A percentile compares a stretch with the other conserved stretches of the same genome.
Evolutionary conservation across 768 basidiomycete genomes (phyloP).

Genomic region (Russula dissimulans): DNA sequence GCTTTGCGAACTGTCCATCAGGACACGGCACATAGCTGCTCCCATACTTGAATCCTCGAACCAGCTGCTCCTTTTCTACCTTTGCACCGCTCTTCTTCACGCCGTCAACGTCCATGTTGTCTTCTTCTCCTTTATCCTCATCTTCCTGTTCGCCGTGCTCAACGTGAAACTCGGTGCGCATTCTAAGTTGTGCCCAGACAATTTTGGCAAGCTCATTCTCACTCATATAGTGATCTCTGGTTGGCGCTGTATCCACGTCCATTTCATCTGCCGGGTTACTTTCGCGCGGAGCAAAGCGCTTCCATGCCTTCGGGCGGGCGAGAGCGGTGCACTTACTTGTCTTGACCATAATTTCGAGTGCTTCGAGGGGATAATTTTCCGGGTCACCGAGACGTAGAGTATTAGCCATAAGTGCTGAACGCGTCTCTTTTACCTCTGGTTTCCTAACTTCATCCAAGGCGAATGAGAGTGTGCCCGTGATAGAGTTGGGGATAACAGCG

Average conservation of each 20-base stretch:
- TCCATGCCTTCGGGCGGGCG: conserved; percentile 64
- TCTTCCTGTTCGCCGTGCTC: conserved; percentile 26
- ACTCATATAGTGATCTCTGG: conserved; percentile 14
- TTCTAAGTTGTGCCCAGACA: conserved; percentile 34
- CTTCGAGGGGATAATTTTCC: conserved; percentile 54
- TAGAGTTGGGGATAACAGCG: conserved; percentile 35
- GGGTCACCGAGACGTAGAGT: conserved; percentile 73
- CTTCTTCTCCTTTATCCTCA: conserved; percentile 29
- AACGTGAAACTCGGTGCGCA: conserved; percentile 48
- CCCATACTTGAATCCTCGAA: conserved; percentile 84
- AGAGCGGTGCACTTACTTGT: conserved; percentile 73
- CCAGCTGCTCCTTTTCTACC: conserved; percentile 71
- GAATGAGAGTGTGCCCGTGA: conserved; percentile 54
- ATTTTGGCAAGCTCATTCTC: conserved; percentile 11
- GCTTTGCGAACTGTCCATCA: conserved; percentile 68
- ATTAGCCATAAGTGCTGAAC: conserved; percentile 55
- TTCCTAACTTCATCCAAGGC: conserved; percentile 51
- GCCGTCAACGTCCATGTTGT: conserved; percentile 29
- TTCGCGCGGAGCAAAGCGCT: conserved; percentile 52
- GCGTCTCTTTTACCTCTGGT: conserved; percentile 59
- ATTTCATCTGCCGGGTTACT: conserved; percentile 26
- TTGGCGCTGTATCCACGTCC: conserved; percentile 20
- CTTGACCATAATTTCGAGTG: conserved; percentile 65
- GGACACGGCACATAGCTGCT: conserved; percentile 80
- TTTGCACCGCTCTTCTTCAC: conserved; percentile 37